Evolutionary conservation across 345 rosid species (phyloP), one percentile per base, ranked within the genome.

Genomic region (Gossypium sturtianum): DNA sequence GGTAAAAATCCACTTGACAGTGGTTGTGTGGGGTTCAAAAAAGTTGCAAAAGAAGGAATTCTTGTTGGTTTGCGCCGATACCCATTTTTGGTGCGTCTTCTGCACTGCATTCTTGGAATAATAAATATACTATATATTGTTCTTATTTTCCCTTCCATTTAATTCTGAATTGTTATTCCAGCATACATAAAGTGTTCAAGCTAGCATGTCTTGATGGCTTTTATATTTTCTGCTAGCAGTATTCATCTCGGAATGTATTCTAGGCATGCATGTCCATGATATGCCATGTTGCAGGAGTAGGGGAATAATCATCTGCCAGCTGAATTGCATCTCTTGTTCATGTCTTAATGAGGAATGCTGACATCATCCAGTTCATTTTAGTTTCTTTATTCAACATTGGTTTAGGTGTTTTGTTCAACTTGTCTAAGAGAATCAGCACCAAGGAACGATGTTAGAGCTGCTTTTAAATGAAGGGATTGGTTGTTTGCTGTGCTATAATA

Each of bases 51-150:
- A 69, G 81, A 81, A 0, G 98, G 97, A 38, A 87, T 93, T 76
- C 77, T 77, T 76, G 66, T 93, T 43, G 97, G 93, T 73, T 62
- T 85, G 54, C 91, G 89, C 6, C 78, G 84, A 10, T 93, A 88
- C 82, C 84, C 71, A 12, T 90, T 93, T 78, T 93, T 72, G 93
- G 97, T 91, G 74, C 74, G 94, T 73, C 47, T 16, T 68, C 51
- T 72, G 1, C 41, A 27, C 6, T 23, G 64, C 5, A 7, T 15
- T 63, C n/a, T 52, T 61, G 11, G 3, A 9, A 34, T 70, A 48
- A 70, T 70, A n/a, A 49, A 29, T 70, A 6, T 60, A 7, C 4
- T 15, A 38, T 67, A 11, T 2, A 43, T 12, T 58, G 22, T 43
- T 75, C 43, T 16, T 13, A 13, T 23, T 71, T 52, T 0, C 57